Evolutionary conservation across 2,329 filamentous ascomycete species (phyloP), one percentile per base, ranked within the genome.

Genomic region (Fusarium lyarnte): DNA sequence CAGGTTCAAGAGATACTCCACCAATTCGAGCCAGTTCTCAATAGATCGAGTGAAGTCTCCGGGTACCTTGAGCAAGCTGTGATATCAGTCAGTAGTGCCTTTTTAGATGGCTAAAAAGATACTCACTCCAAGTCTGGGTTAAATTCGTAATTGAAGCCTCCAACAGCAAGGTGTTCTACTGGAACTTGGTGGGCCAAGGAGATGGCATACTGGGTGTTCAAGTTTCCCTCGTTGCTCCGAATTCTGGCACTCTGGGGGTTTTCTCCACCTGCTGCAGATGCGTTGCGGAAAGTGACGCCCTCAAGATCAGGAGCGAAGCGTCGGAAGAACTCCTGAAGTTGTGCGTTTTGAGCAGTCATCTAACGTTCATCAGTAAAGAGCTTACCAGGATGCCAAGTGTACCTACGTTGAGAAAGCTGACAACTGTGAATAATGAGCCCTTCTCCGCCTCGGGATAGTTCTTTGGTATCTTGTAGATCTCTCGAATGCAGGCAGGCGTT

Each of bases 11-110:
- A 93, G 83, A 77, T 90, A 88, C 63, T 87, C 85, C 10, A 91
- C 85, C 79, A 91, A 90, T 21, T 87, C 87, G 6, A 93, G 83
- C 78, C 90, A 94, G 0, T 91, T 90, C 81, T 93, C 91, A 73
- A 92, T 91, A 14, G 82, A 82, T 67, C 76, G 45, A 7, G 43
- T 41, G 51, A 82, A 39, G 77, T 82, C 41, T 78, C 81, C 33
- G 16, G 41, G 31, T 10, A 55, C 61, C 11, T 51, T 63, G 57
- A 74, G 71, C 21, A 78, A 67, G 45, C 45, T 54, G 9, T 19
- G 9, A 66, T 29, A 7, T 23, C 19, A 7, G n/a, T 72, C 19
- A 68, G 59, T 38, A 10, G 3, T 9, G 19, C 6, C 8, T 33
- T 5, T 39, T 5, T 3, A 12, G 1, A n/a, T 14, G 29, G 12